Base-by-base conservation (phyloP, 306 rosid genomes). In the Corylus americana region DNA sequence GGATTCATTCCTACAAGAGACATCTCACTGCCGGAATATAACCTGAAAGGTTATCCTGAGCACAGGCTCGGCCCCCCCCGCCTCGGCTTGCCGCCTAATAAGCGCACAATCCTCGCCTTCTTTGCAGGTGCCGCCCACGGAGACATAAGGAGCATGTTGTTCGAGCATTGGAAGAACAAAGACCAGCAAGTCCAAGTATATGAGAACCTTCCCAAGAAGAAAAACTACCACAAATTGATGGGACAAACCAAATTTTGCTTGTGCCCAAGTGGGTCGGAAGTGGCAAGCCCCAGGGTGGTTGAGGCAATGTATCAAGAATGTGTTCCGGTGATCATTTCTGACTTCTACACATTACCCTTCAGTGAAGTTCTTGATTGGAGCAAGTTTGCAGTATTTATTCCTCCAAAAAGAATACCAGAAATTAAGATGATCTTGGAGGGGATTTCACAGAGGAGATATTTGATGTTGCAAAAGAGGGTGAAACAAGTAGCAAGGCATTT, bases 211-310 rank as follows among this genome's bases (percentile, higher is more conserved):
- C 87, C 87, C 3, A 59, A 68, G 35, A 69, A 74, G 11, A 78
- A 74, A 73, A 80, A 84, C 63, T 79, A 85, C 71, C 77, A 77
- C 71, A 50, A 82, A 73, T 37, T 82, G 42, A 71, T 82, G 88
- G 81, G 84, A 54, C 17, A 8, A 49, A 49, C 83, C 49, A 82
- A 82, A 71, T 85, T 81, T 53, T 85, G 88, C 74, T 51, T 85
- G 77, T 85, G 88, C 37, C 88, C 88, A 0, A 82, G 88, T 82
- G 88, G 86, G 18, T 48, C 83, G 18, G 86, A 85, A 76, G 88
- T 79, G 51, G 88, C 88, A 3, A 82, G 84, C 75, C 88, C 86
- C n/a, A 79, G 86, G 73, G 79, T 82, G n/a, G 84, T 82, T 9
- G 88, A 85, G 70, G 88, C 86, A 2, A 85, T 79, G 81, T 71